phyloP scores from a whole-genome alignment of 1,139 yeast genomes.

The Insectozyma bohioensis region DNA sequence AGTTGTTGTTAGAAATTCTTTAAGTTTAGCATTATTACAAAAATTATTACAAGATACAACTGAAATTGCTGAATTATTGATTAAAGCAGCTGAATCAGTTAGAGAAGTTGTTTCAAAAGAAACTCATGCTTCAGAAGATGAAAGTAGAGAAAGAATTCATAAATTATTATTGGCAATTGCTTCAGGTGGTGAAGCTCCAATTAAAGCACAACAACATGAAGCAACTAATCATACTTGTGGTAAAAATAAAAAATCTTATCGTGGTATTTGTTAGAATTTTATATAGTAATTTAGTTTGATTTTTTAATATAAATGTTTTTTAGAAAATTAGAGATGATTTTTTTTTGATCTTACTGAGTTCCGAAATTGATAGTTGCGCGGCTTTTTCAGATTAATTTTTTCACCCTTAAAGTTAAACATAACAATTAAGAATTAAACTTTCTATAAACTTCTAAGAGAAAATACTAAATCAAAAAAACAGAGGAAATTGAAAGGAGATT shows the following conservation, averaged over 20 bases:
- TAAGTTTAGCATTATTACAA: constrained; percentile 71
- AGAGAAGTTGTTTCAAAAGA: constrained; percentile 19
- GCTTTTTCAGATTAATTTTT: too few species aligned
- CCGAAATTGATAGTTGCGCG: too few species aligned
- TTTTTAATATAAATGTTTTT: too few species aligned
- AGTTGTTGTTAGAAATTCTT: constrained; percentile 76
- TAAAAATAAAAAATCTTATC: constrained; percentile 43
- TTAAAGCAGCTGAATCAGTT: constrained; percentile 34
- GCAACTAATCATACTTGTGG: constrained; percentile 25
- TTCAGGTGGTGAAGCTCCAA: constrained; percentile 34
- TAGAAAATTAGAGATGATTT: neutral
- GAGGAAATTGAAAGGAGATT: too few species aligned
- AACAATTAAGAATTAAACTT: too few species aligned
- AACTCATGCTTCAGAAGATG: constrained; percentile 18
- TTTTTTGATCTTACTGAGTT: too few species aligned
- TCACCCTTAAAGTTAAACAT: too few species aligned
- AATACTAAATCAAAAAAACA: too few species aligned
- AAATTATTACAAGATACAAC: constrained; percentile 68
- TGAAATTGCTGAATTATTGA: constrained; percentile 53
- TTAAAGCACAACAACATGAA: constrained; percentile 25
- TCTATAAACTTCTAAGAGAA: too few species aligned
- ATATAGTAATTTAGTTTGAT: too few species aligned
- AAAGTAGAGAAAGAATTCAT: constrained; percentile 26
- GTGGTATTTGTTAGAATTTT: constrained; percentile 57
- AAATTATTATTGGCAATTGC: constrained; percentile 39